Evolutionary conservation across 257 asterid species (phyloP), one percentile per base, ranked within the genome.

Genomic region (Solanum rostratum): DNA sequence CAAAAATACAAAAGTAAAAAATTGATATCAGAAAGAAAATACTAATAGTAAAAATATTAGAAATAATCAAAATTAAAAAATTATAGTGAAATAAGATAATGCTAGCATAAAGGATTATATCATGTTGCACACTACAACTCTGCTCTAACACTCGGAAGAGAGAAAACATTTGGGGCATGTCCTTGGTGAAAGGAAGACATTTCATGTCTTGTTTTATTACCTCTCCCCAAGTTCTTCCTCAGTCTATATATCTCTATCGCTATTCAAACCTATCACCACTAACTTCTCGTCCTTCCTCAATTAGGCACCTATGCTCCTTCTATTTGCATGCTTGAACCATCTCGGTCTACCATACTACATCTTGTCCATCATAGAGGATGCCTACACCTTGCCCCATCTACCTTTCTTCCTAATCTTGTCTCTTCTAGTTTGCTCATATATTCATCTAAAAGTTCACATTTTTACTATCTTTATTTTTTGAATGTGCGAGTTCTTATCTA

Each of bases 361-460:
- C 13, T 55, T 55, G 14, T 55, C 14, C 2, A 55, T 0, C 27
- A 57, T 0, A 1, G 9, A 60, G 18, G 69, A 60, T 15, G 11
- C 37, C 5, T 24, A 3, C 4, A 22, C 27, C 69, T 60, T 60
- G 4, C 9, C 7, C 4, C 69, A 6, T 60, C 2, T 60, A 24
- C 11, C 4, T 2, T 24, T 12, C 16, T 22, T 22, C 0, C 9
- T 24, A 11, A n/a, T 59, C 16, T 60, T 2, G 33, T 22, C 16
- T 60, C 1, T 60, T 60, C 68, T 22, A 24, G 27, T 22, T 11
- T 24, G 10, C 13, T 6, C 29, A n/a, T 0, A 60, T 3, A 11
- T 11, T 24, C 33, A 24, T 22, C 7, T 22, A 60, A 60, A 2
- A 1, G 22, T 22, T 1, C 0, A 0, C 6, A 2, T 11, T 11